Conservation (phyloP, 345 rosid genomes). For the Noccaea caerulescens region DNA sequence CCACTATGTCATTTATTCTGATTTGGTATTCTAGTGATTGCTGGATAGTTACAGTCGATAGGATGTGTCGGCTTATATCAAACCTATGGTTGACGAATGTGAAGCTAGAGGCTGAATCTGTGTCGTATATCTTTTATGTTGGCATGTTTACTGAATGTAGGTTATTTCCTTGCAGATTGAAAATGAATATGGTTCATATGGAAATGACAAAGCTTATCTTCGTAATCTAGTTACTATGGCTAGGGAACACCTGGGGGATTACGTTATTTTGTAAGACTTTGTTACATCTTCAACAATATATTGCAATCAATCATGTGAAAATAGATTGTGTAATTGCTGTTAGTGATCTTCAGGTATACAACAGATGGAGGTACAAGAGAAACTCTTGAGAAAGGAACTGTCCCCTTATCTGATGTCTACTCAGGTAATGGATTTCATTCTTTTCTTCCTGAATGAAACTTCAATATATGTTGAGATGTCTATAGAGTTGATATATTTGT, state of each 20-base stretch:
- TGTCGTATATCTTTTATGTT: background rate
- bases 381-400: constrained; percentile 80
- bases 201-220: constrained; percentile 85
- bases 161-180: constrained; percentile 63
- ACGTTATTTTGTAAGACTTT: constrained; percentile 66
- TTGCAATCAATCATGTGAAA: background rate
- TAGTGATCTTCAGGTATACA: constrained; percentile 65
- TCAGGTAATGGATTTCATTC: constrained; percentile 53
- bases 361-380: constrained; percentile 88
- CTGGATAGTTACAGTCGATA: background rate
- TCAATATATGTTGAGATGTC: background rate
- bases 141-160: constrained; percentile 1
- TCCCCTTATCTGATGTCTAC: constrained; percentile 62
- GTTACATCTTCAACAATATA: background rate
- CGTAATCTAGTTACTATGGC: constrained; percentile 64
- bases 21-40: constrained; percentile 6
- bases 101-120: background rate
- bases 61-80: background rate
- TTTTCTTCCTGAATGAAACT: background rate
- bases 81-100: background rate
- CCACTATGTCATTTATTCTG: background rate
- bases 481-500: background rate
- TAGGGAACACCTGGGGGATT: constrained; percentile 63
- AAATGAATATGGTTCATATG: constrained; percentile 97
- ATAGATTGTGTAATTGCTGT: constrained; percentile 7